Evolutionary conservation across 192 early-diverging fungal genomes (phyloP), one percentile per base, ranked within the genome.

Genomic region (Rhizoclosmatium sp.): DNA sequence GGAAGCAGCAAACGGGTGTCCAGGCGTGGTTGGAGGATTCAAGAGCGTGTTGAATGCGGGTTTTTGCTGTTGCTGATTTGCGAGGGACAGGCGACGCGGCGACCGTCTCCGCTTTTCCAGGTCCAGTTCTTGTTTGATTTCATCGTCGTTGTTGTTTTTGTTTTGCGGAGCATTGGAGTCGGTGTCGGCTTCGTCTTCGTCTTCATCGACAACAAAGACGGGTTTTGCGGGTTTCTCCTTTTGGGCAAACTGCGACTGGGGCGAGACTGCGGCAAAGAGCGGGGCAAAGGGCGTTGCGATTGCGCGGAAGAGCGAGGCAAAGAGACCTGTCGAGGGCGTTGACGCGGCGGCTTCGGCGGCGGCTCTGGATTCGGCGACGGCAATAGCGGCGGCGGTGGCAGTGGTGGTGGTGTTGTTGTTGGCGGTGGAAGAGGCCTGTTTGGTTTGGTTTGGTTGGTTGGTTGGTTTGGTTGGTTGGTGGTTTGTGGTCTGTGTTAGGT

Each of bases 281-380:
- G 40, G 39, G 64, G 64, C 14, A 65, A 65, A 14, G n/a, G 67
- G 67, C 16, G 67, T 69, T 2, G 67, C 12, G 7, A 69, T 23
- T 9, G 46, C 67, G 40, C 46, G 67, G 19, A 69, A 69, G 2
- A 69, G 67, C 40, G 67, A 69, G 40, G 67, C 39, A 69, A 69
- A 69, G 5, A 64, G 61, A 7, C 7, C 31, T 42, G 46, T 69
- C 23, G 3, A 23, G 10, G 67, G 14, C 23, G 67, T 12, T 21
- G 40, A 9, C 9, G 40, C 5, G 40, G 61, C 61, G 5, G 61
- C 61, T 64, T 7, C 40, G 5, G 40, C 40, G 61, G 21, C 61
- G 40, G 61, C 61, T 9, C 5, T 21, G 61, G 5, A 7, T 21
- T 64, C 61, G 61, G n/a, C 61, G 40, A 9, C 61, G 61, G 21